These are phyloP conservation scores for Leccinum boreale DNA, from an alignment of 768 basidiomycete genomes.

Conservation along the genomic window DNA sequence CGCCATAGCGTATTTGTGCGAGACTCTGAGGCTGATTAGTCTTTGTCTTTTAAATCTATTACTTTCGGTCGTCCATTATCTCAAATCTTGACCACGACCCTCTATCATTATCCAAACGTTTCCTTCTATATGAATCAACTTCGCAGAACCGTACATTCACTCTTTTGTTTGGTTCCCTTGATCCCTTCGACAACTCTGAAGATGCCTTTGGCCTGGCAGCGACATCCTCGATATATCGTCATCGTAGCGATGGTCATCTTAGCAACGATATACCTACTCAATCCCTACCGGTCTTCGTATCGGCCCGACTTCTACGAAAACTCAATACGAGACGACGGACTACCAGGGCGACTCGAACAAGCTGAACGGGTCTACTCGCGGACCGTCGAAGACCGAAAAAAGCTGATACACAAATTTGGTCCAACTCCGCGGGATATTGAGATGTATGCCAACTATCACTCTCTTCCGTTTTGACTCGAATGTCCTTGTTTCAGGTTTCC, in stretches of 20 bases:
- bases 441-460: constrained; percentile 28
- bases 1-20: background rate
- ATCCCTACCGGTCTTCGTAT: constrained; percentile 31
- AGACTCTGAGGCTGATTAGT: background rate
- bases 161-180: constrained; percentile 3
- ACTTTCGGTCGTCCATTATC: background rate
- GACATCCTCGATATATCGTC: constrained; percentile 54
- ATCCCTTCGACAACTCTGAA: constrained; percentile 3
- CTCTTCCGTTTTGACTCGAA: constrained; percentile 2
- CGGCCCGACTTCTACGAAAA: constrained; percentile 21
- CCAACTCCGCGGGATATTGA: constrained; percentile 45
- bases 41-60: background rate
- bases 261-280: constrained; percentile 47
- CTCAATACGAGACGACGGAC: constrained; percentile 31
- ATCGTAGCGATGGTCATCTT: constrained; percentile 40
- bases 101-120: constrained; percentile 12
- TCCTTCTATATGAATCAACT: constrained; percentile 6
- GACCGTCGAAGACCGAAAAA: constrained; percentile 38
- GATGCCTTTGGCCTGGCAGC: constrained; percentile 34
- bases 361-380: constrained; percentile 47
- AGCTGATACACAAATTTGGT: constrained; percentile 53
- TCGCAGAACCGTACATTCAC: constrained; percentile 3
- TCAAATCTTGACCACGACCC: constrained; percentile 10
- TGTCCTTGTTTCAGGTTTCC: constrained; percentile 43
- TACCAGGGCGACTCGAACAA: constrained; percentile 39